phyloP scores from a whole-genome alignment of 2,329 filamentous ascomycete genomes.

The Monilinia aucupariae region DNA sequence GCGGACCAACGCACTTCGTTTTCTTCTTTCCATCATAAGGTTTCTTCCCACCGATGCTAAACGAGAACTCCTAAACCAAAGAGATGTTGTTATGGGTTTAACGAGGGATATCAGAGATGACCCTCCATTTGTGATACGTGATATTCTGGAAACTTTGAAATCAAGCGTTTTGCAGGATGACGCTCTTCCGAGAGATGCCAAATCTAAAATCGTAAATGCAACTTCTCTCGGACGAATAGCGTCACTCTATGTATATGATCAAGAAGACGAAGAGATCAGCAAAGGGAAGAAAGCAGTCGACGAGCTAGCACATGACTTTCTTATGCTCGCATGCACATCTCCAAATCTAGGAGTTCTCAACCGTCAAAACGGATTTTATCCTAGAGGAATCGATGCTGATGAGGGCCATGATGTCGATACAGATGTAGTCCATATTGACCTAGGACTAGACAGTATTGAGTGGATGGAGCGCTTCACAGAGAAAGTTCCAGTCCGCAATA shows the following conservation, averaged over 20 bases:
- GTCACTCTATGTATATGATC: conserved; percentile 59
- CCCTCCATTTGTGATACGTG: conserved; percentile 65
- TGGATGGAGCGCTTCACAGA: conserved; percentile 64
- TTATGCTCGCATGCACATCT: conserved; percentile 70
- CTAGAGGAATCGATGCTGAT: conserved; percentile 60
- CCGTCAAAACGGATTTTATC: conserved; percentile 78
- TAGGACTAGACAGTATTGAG: conserved; percentile 63
- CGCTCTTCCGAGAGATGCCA: conserved; percentile 65
- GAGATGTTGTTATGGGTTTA: conserved; percentile 60
- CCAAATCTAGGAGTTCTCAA: conserved; percentile 68
- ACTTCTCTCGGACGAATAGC: conserved; percentile 68
- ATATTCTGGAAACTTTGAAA: conserved; percentile 68
- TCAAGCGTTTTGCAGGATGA: conserved; percentile 68
- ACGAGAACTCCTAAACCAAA: conserved; percentile 74
- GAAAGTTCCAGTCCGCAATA: conserved; percentile 71
- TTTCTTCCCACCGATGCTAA: conserved; percentile 74
- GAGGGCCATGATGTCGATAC: conserved; percentile 42
- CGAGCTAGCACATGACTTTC: conserved; percentile 67
- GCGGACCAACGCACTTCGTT: conserved; percentile 74
- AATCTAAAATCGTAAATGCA: conserved; percentile 70
- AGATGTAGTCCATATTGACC: conserved; percentile 48
- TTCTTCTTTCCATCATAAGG: conserved; percentile 72
- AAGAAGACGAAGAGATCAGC: conserved; percentile 42
- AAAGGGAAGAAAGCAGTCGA: conserved; percentile 51
- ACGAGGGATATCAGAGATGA: conserved; percentile 76